Base-by-base conservation (phyloP, 2,329 filamentous ascomycete species). In the Fusarium torulosum region DNA sequence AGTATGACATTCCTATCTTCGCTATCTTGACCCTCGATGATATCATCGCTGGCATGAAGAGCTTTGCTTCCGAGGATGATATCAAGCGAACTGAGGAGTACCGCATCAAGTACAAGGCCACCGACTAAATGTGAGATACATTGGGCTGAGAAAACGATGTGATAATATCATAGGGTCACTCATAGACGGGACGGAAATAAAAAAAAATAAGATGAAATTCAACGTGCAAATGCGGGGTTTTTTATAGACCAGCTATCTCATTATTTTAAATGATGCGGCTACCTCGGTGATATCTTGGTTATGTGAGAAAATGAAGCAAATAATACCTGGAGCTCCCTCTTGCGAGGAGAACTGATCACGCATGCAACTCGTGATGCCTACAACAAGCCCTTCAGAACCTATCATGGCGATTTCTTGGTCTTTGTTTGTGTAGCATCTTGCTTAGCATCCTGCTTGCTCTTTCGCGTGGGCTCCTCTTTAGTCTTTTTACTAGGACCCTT, bases 11-110 rank as follows among this genome's bases (percentile, higher is more conserved):
- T 62, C 93, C 94, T 2, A 93, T 97, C 61, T 84, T 94, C 70
- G 86, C 93, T 19, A 96, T 97, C 69, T 79, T 97, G 73, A 95
- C 90, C 41, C 84, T 98, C 69, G 88, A 94, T 74, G 93, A 98
- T 79, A 89, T 98, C 71, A 90, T 94, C 70, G 85, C 85, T 54
- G 90, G 90, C 13, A 82, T 92, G 77, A 86, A 86, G 75, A 83
- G 83, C 42, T 82, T 88, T 70, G 88, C 87, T 41, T 85, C 86
- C 2, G 85, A 86, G 46, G 84, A 87, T 33, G 86, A 93, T 67
- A 83, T 91, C 67, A 82, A 84, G 80, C 84, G 84, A 61, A 90
- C 93, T 77, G 88, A 92, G 80, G 91, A 89, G 76, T 96, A 96
- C 79, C 88, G 91, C 55, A 78, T 79, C 44, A 86, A 86, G 80